These are phyloP conservation scores for Cadophora gregata DNA, from an alignment of 2,329 filamentous ascomycete species.

Conservation along the genomic window DNA sequence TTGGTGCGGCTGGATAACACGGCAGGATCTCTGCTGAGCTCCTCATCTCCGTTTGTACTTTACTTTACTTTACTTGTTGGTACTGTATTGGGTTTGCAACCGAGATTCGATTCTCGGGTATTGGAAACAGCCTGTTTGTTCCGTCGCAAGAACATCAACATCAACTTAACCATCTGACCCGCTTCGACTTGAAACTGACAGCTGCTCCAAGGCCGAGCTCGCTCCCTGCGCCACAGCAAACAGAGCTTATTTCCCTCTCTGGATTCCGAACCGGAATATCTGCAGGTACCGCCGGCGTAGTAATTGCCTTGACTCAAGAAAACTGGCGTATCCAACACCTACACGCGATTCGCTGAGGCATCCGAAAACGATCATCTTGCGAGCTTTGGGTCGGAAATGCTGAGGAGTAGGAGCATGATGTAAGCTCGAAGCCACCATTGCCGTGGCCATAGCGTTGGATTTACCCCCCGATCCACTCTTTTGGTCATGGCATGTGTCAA, in stretches of 20 bases:
- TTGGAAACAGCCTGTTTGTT: background rate
- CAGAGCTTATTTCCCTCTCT: background rate
- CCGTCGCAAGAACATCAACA: background rate
- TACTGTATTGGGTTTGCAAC: background rate
- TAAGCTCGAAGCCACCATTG: constrained; percentile 3
- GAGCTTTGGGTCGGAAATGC: background rate
- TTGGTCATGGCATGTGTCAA: background rate
- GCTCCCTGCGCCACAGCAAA: background rate
- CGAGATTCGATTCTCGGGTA: background rate
- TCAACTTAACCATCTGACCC: too few relatives aligned
- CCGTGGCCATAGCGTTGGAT: background rate
- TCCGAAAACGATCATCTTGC: constrained; percentile 2
- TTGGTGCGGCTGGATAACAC: background rate
- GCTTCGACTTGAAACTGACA: background rate
- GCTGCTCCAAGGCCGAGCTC: background rate
- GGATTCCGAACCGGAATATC: background rate
- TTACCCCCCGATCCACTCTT: background rate
- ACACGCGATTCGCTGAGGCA: constrained; percentile 9
- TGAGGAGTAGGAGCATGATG: background rate
- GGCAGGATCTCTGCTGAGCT: background rate
- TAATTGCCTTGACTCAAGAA: background rate
- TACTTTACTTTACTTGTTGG: too few relatives aligned
- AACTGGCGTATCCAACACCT: background rate
- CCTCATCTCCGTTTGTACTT: background rate
- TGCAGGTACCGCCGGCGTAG: constrained; percentile 5